Evolutionary conservation across 257 asterid species (phyloP).

Genomic region (Scutellaria barbata): DNA sequence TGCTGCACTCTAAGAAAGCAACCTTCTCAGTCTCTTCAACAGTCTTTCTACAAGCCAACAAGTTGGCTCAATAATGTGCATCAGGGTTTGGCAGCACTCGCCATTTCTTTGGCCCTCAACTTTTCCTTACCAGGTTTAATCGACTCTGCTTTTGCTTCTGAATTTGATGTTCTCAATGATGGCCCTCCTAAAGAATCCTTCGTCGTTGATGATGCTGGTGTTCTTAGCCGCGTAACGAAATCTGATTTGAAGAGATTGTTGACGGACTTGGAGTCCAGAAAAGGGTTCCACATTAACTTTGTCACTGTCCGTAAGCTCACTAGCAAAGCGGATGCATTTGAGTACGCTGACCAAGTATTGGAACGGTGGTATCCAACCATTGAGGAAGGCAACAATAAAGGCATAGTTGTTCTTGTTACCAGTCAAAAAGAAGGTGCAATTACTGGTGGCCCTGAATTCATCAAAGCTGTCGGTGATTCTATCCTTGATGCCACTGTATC

Average conservation of each 20-base stretch:
- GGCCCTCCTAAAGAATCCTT: conserved; percentile 80
- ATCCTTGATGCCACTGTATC: conserved; percentile 92
- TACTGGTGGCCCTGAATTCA: conserved; percentile 94
- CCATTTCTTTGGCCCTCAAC: conserved; percentile 82
- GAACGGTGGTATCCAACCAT: conserved; percentile 91
- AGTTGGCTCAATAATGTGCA: conserved; percentile 73
- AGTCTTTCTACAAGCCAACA: conserved; percentile 47
- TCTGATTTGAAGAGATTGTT: conserved; percentile 85
- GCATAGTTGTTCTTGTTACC: conserved; percentile 93
- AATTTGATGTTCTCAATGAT: conserved; percentile 80
- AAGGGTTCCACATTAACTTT: conserved; percentile 84
- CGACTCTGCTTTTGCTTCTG: conserved; percentile 78
- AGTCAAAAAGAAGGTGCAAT: conserved; percentile 99
- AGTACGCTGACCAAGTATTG: conserved; percentile 92
- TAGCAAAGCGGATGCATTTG: conserved; percentile 98
- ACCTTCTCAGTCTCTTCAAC: conserved; percentile 35
- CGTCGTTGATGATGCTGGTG: conserved; percentile 94
- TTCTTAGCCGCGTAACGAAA: conserved; percentile 83
- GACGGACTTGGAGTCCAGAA: conserved; percentile 88
- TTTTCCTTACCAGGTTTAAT: conserved; percentile 60
- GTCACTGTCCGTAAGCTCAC: conserved; percentile 97
- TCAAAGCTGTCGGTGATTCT: conserved; percentile 87
- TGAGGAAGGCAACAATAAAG: conserved; percentile 85
- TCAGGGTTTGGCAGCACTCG: conserved; percentile 83
- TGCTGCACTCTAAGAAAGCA: conserved; percentile 58